A percentile compares a stretch with the other conserved stretches of the same genome.
These are phyloP conservation scores for Amorphotheca resinae DNA, from an alignment of 495 filamentous ascomycete species.

Conservation along the genomic window DNA sequence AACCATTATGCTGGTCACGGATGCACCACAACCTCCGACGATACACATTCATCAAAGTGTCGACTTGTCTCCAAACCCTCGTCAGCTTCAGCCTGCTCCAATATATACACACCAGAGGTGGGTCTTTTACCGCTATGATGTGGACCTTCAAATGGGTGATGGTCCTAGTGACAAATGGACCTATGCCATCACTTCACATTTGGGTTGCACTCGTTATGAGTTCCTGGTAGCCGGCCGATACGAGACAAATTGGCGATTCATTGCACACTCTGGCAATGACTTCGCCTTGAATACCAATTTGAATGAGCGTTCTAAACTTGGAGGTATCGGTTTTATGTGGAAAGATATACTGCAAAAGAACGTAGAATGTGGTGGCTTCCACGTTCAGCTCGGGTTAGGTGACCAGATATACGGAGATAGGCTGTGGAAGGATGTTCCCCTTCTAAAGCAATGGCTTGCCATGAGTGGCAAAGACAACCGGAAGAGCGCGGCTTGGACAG, in stretches of 20 bases:
- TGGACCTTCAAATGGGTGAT: constrained; percentile 87
- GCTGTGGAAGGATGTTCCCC: constrained; percentile 89
- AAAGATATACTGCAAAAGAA: constrained; percentile 98
- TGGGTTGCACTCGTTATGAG: constrained; percentile 94
- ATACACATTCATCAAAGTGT: constrained; percentile 89
- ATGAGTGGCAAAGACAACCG: constrained; percentile 85
- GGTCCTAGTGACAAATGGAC: constrained; percentile 79
- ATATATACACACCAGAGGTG: constrained; percentile 86
- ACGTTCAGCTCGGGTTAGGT: constrained; percentile 80
- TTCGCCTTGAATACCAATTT: constrained; percentile 78
- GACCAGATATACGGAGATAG: constrained; percentile 95
- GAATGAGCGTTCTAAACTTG: constrained; percentile 70
- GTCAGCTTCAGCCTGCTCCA: constrained; percentile 71
- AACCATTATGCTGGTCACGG: constrained; percentile 63
- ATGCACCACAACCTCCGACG: constrained; percentile 85
- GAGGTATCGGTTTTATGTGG: constrained; percentile 93
- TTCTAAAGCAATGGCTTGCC: constrained; percentile 84
- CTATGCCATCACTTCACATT: constrained; percentile 92
- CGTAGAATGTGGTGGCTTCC: constrained; percentile 88
- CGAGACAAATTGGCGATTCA: constrained; percentile 93
- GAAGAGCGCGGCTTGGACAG: constrained; percentile 82
- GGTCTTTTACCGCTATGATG: constrained; percentile 92
- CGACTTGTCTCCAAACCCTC: constrained; percentile 86
- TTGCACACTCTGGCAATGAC: constrained; percentile 90
- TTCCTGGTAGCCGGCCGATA: constrained; percentile 88